These are phyloP conservation scores for Tausonia pullulans DNA, from an alignment of 1,284 basidiomycete species.

Conservation along the genomic window DNA sequence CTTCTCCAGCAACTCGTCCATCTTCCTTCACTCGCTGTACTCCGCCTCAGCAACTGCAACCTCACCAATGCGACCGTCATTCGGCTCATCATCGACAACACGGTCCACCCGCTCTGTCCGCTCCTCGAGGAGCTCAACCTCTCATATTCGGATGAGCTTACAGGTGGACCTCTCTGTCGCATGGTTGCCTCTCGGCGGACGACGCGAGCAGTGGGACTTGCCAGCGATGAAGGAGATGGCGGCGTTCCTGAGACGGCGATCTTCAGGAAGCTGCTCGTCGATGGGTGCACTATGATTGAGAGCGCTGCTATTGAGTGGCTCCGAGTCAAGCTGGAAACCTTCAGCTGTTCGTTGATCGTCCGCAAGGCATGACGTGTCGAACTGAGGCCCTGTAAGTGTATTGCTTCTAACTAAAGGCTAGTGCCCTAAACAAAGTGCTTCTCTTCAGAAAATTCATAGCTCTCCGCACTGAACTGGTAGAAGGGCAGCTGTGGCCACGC, in stretches of 20 bases:
- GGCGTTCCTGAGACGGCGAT: not conserved
- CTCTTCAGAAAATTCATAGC: too few relatives aligned
- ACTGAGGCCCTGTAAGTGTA: too few relatives aligned
- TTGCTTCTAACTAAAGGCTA: too few relatives aligned
- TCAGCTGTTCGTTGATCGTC: not conserved
- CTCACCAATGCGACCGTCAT: not conserved
- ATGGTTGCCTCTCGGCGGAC: not conserved
- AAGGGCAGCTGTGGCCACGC: too few relatives aligned
- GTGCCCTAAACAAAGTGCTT: too few relatives aligned
- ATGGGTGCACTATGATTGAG: constrained; percentile 4
- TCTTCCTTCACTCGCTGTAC: not conserved
- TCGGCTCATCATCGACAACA: not conserved
- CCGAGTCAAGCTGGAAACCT: not conserved
- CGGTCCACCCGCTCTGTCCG: not conserved
- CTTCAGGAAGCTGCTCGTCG: not conserved
- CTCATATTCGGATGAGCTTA: not conserved
- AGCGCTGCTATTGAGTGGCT: constrained; percentile 1
- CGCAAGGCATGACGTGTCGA: too few relatives aligned
- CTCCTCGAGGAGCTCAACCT: not conserved
- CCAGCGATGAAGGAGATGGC: not conserved
- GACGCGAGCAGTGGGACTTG: too few relatives aligned
- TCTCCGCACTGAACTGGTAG: too few relatives aligned
- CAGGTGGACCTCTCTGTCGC: constrained; percentile 1
- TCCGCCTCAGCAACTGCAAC: not conserved
- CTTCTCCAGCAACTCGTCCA: not conserved